Evolutionary conservation across 257 asterid species (phyloP).

Genomic region (Plectranthus barbatus): DNA sequence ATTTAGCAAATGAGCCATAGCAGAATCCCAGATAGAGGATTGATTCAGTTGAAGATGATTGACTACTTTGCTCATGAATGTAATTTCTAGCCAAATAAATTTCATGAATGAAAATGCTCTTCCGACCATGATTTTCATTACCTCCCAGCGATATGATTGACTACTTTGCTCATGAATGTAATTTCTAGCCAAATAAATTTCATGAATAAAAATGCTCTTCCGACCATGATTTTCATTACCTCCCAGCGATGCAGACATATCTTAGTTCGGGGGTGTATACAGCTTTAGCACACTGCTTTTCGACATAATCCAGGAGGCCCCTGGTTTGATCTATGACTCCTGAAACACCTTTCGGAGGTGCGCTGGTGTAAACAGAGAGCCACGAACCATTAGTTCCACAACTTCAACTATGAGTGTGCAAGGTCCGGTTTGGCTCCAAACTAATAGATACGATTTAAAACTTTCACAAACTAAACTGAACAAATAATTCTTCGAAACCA

Average conservation of each 20-base stretch:
- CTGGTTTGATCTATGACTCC: constrained; percentile 94
- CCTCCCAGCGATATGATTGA: constrained; percentile 98
- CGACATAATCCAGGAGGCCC: constrained; percentile 85
- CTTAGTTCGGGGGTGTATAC: constrained; percentile 71
- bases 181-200: background rate
- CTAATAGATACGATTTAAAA: no score
- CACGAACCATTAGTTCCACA: background rate
- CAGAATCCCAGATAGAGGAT: no score
- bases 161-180: background rate
- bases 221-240: constrained; percentile 33
- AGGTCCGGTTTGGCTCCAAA: no score
- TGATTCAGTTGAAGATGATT: no score
- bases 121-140: constrained; percentile 15
- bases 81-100: background rate
- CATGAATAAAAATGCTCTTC: background rate
- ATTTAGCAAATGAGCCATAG: no score
- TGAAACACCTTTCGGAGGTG: constrained; percentile 81
- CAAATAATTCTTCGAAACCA: no score
- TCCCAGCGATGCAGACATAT: constrained; percentile 91
- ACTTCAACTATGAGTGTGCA: no score
- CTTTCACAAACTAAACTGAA: no score
- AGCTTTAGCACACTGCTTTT: constrained; percentile 71
- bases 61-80: background rate
- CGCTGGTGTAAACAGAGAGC: constrained; percentile 29
- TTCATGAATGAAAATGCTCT: background rate